A percentile compares a stretch with the other conserved stretches of the same genome.
phyloP scores from a whole-genome alignment of 805 yeast species.

The Lipomyces chichibuensis region DNA sequence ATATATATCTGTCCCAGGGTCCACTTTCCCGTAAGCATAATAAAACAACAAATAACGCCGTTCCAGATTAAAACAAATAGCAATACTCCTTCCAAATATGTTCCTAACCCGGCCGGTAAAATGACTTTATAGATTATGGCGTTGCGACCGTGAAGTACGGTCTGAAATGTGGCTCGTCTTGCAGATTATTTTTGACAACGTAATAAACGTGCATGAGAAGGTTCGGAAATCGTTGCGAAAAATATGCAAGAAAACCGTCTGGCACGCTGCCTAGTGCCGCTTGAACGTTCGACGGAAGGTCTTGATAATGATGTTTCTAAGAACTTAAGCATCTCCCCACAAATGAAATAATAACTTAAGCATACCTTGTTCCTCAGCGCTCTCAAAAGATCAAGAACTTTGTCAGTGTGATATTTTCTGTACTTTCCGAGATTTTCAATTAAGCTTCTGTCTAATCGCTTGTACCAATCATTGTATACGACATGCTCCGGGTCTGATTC shows the following conservation, averaged over 20 bases:
- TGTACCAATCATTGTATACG: constrained; percentile 75
- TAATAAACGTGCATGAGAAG: constrained; percentile 64
- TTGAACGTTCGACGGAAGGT: constrained; percentile 70
- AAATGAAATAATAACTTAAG: neutral
- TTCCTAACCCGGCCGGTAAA: neutral
- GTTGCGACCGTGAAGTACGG: constrained; percentile 22
- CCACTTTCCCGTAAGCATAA: neutral
- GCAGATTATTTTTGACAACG: constrained; percentile 23
- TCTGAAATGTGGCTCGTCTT: constrained; percentile 28
- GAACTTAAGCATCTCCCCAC: neutral
- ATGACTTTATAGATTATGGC: neutral
- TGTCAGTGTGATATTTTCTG: constrained; percentile 79
- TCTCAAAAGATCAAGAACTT: constrained; percentile 80
- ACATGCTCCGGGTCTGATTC: constrained; percentile 53
- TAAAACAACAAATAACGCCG: neutral
- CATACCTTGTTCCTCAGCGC: constrained; percentile 77
- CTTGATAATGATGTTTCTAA: constrained; percentile 85
- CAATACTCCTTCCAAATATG: neutral
- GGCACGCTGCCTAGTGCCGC: constrained; percentile 77
- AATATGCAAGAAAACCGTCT: constrained; percentile 79
- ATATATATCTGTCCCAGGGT: neutral
- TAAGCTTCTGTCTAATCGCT: constrained; percentile 68
- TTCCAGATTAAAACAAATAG: neutral
- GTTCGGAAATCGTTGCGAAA: constrained; percentile 73
- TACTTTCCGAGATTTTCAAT: constrained; percentile 86